Evolutionary conservation across 768 basidiomycete species (phyloP).

Genomic region (Lactarius trivialis): DNA sequence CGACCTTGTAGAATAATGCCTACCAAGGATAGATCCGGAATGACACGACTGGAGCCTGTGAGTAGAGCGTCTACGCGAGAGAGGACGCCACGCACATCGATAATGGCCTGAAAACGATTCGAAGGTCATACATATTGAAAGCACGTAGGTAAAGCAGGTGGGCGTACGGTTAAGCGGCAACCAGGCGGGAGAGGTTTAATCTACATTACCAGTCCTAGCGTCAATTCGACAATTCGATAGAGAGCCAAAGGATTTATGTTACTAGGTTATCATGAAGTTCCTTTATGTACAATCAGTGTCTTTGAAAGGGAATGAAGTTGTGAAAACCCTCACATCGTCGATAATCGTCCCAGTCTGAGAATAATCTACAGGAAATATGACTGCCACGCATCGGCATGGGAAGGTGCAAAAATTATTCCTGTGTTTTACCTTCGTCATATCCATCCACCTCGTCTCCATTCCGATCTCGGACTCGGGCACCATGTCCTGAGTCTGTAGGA

Average conservation of each 20-base stretch:
- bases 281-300: constrained; percentile 2
- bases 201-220: constrained; percentile 11
- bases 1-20: background rate
- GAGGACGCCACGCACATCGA: constrained; percentile 16
- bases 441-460: constrained; percentile 39
- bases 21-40: constrained; percentile 37
- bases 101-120: constrained; percentile 11
- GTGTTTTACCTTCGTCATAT: constrained; percentile 29
- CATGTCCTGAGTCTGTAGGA: constrained; percentile 39
- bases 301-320: background rate
- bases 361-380: constrained; percentile 45
- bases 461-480: constrained; percentile 39
- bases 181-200: constrained; percentile 40
- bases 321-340: constrained; percentile 37
- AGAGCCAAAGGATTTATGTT: background rate
- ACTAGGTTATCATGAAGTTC: constrained; percentile 20
- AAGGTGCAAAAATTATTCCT: background rate
- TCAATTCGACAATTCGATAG: background rate
- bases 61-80: background rate
- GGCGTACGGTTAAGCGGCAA: constrained; percentile 39
- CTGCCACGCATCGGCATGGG: constrained; percentile 8
- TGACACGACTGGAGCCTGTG: constrained; percentile 32
- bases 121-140: background rate
- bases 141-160: background rate
- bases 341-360: constrained; percentile 40